A percentile compares a stretch with the other conserved stretches of the same genome.
These are phyloP conservation scores for Aspergillaceae sp. DNA, from an alignment of 2,329 filamentous ascomycete genomes.

Conservation along the genomic window DNA sequence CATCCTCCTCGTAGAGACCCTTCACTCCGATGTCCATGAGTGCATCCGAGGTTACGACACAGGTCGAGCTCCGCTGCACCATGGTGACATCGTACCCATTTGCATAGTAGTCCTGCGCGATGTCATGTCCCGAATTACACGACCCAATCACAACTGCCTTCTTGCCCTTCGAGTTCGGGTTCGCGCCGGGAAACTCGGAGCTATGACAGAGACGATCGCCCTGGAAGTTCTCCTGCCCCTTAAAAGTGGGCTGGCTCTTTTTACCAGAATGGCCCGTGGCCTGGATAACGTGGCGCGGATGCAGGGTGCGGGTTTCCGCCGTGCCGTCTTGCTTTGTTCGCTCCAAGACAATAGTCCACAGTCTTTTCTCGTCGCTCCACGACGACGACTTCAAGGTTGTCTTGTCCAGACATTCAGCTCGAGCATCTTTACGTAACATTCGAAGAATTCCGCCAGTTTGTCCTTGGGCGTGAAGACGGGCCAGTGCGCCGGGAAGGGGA, in stretches of 20 bases:
- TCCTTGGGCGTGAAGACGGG: slow-evolving; percentile 64
- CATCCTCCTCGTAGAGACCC: slow-evolving; percentile 40
- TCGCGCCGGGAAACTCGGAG: slow-evolving; percentile 50
- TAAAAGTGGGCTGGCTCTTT: slow-evolving; percentile 45
- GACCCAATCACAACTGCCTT: slow-evolving; percentile 59
- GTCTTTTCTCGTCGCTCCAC: slow-evolving; percentile 43
- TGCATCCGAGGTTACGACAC: slow-evolving; percentile 51
- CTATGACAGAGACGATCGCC: slow-evolving; percentile 55
- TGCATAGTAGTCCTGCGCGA: slow-evolving; percentile 59
- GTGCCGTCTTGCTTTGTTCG: slow-evolving; percentile 31
- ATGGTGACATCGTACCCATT: slow-evolving; percentile 61
- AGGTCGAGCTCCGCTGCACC: slow-evolving; percentile 59
- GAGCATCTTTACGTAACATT: slow-evolving; percentile 55
- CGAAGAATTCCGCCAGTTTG: slow-evolving; percentile 61
- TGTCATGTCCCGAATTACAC: slow-evolving; percentile 62
- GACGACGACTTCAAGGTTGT: slow-evolving; percentile 42
- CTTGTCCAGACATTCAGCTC: slow-evolving; percentile 60
- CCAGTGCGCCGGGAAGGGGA: slow-evolving; percentile 57
- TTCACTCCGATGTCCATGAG: slow-evolving; percentile 47
- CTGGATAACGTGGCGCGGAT: slow-evolving; percentile 57
- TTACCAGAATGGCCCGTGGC: slow-evolving; percentile 62
- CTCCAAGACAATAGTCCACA: slow-evolving; percentile 50
- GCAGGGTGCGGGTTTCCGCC: slow-evolving; percentile 45
- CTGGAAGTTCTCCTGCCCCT: slow-evolving; percentile 46
- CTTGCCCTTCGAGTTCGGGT: slow-evolving; percentile 42